Percentiles rank a stretch among this genome's conserved stretches.
Evolutionary conservation across 2,329 filamentous ascomycete species (phyloP).

Genomic region (Verticillium longisporum): DNA sequence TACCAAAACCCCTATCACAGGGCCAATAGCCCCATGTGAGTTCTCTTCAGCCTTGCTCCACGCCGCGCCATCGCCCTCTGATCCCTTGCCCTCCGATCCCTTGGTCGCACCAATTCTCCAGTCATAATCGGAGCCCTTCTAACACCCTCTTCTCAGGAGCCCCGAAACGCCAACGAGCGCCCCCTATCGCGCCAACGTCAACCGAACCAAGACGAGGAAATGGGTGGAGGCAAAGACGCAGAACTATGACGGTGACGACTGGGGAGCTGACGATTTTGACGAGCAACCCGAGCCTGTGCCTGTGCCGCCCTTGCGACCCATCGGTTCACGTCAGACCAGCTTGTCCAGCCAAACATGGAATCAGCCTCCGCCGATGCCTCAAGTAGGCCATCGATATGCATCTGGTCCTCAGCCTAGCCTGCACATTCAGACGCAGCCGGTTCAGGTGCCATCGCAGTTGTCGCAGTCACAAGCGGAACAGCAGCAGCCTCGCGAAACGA

Average conservation of each 20-base stretch:
- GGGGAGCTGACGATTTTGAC: conserved; percentile 67
- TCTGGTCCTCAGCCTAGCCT: conserved; percentile 20
- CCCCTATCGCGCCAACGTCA: conserved; percentile 76
- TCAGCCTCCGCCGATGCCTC: not conserved
- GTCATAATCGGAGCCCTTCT: not conserved
- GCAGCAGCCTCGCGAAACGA: not conserved
- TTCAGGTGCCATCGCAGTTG: not conserved
- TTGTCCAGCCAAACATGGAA: conserved; percentile 24
- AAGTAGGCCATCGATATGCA: conserved; percentile 1
- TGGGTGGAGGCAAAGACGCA: conserved; percentile 87
- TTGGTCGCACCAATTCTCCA: not conserved
- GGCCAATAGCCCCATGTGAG: conserved; percentile 1
- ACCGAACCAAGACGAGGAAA: conserved; percentile 84
- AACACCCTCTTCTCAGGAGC: conserved; percentile 4
- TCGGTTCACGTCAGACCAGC: conserved; percentile 14
- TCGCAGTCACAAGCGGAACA: not conserved
- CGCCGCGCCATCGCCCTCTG: not conserved
- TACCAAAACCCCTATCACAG: conserved; percentile 3
- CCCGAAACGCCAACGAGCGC: conserved; percentile 16
- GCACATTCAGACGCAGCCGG: conserved; percentile 20
- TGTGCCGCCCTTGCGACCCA: conserved; percentile 15
- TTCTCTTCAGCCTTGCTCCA: not conserved
- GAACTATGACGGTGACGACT: conserved; percentile 89
- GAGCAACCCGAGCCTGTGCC: conserved; percentile 39
- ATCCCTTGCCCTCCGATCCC: not conserved